A percentile compares a stretch with the other conserved stretches of the same genome.
Evolutionary conservation across 1,284 basidiomycete species (phyloP).

Genomic region (Puccinia hordei): DNA sequence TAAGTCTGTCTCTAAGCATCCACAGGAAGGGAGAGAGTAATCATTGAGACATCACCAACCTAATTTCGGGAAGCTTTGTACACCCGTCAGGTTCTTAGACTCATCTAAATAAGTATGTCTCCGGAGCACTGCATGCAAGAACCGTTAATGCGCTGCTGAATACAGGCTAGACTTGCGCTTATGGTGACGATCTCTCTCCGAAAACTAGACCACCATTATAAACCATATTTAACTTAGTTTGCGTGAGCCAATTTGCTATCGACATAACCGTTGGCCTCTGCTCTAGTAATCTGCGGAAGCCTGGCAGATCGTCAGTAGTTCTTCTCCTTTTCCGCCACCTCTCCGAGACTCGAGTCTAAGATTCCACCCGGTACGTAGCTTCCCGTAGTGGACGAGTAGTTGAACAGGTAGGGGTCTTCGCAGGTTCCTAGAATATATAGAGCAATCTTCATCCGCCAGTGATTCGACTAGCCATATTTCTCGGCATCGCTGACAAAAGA

Average conservation of each 20-base stretch:
- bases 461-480: not conserved
- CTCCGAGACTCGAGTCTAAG: not conserved
- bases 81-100: not conserved
- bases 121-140: constrained; percentile 3
- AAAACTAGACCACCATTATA: constrained; percentile 10
- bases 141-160: constrained; percentile 4
- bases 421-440: not conserved
- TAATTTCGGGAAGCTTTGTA: not conserved
- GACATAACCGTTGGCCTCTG: not conserved
- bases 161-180: not conserved
- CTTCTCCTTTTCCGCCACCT: constrained; percentile 6
- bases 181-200: constrained; percentile 19
- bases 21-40: not conserved
- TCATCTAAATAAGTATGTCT: not conserved
- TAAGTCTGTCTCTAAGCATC: too few species aligned
- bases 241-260: not conserved
- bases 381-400: constrained; percentile 11
- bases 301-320: constrained; percentile 16
- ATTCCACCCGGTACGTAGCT: not conserved
- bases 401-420: not conserved
- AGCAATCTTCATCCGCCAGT: constrained; percentile 23
- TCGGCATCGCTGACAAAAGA: not conserved
- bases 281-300: constrained; percentile 20
- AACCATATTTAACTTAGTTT: constrained; percentile 25
- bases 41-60: constrained; percentile 8